Base-by-base conservation (phyloP, 176 grass and related monocot species). In the Dendrocalamus sinicus region DNA sequence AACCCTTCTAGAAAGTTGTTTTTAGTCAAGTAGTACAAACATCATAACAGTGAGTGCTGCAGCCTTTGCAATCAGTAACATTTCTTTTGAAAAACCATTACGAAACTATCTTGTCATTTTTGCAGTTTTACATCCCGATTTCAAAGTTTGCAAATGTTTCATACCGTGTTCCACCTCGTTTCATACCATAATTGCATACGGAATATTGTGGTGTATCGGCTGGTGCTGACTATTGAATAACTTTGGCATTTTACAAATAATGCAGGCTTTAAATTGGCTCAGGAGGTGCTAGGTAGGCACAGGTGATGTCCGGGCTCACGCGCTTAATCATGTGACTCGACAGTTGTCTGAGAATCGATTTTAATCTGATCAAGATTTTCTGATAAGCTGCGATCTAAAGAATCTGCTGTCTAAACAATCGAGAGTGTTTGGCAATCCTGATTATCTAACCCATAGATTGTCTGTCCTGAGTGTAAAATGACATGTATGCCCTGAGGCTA, bases 271-370 rank as follows among this genome's bases (percentile, higher is more conserved):
- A 65, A 20, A 51, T 14, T 80, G 44, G 30, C 13, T 32, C 45
- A 65, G 10, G 54, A 77, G 64, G 74, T 88, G 86, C 53, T 76
- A 72, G 62, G 32, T 64, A 35, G 48, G 30, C 65, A 46, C 24
- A 75, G 44, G 40, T 68, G 76, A 40, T 57, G 10, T 66, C 37
- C 19, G 16, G 70, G 35, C 35, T 77, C 88, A 39, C 55, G 64
- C 63, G n/a, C 43, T 88, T 43, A 44, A 47, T 48, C 86, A 81
- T 85, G 72, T 44, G 71, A 16, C 23, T 22, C 52, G 66, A 4
- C 54, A 35, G 57, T 78, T 76, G 55, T n/a, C n/a, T n/a, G n/a
- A n/a, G n/a, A n/a, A n/a, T n/a, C n/a, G n/a, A n/a, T n/a, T n/a
- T n/a, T n/a, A n/a, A n/a, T n/a, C n/a, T n/a, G n/a, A n/a, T n/a